phyloP scores from a whole-genome alignment of 2,329 filamentous ascomycete genomes.

The Fusarium humuli region DNA sequence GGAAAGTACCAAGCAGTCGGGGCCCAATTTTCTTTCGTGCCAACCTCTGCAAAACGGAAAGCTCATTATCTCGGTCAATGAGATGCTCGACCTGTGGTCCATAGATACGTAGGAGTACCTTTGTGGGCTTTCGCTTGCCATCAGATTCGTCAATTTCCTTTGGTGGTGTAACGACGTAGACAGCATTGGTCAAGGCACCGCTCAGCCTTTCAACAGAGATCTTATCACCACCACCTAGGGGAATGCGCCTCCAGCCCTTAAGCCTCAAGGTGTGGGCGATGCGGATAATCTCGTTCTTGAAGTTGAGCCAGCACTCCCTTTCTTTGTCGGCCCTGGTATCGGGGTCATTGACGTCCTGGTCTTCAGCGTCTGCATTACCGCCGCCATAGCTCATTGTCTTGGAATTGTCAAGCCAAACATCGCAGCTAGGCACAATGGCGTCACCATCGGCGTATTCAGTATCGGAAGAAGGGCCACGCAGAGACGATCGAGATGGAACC shows the following conservation, averaged over 20 bases:
- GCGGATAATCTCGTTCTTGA: conserved; percentile 92
- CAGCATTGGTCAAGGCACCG: conserved; percentile 93
- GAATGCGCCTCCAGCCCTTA: conserved; percentile 90
- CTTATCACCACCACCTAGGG: conserved; percentile 74
- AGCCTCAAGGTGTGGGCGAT: conserved; percentile 88
- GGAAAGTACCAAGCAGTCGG: conserved; percentile 88
- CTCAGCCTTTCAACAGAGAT: conserved; percentile 82
- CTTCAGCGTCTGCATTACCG: conserved; percentile 56
- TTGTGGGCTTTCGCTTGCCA: conserved; percentile 64
- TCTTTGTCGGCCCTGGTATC: conserved; percentile 70
- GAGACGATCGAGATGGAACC: conserved; percentile 49
- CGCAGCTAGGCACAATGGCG: conserved; percentile 83
- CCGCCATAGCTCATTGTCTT: conserved; percentile 84
- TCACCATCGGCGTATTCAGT: conserved; percentile 89
- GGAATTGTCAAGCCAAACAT: conserved; percentile 87
- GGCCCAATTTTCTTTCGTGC: conserved; percentile 94
- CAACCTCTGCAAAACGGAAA: conserved; percentile 85
- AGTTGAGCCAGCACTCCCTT: conserved; percentile 80
- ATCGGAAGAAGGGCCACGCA: conserved; percentile 76
- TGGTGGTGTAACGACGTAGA: conserved; percentile 92
- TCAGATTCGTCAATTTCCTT: conserved; percentile 62
- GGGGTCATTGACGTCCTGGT: conserved; percentile 46
- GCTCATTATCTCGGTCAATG: conserved; percentile 91
- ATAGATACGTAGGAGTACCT: conserved; percentile 90
- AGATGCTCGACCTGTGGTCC: conserved; percentile 95